These are phyloP conservation scores for Ambrosiella cleistominuta DNA, from an alignment of 2,329 filamentous ascomycete species.

Conservation along the genomic window DNA sequence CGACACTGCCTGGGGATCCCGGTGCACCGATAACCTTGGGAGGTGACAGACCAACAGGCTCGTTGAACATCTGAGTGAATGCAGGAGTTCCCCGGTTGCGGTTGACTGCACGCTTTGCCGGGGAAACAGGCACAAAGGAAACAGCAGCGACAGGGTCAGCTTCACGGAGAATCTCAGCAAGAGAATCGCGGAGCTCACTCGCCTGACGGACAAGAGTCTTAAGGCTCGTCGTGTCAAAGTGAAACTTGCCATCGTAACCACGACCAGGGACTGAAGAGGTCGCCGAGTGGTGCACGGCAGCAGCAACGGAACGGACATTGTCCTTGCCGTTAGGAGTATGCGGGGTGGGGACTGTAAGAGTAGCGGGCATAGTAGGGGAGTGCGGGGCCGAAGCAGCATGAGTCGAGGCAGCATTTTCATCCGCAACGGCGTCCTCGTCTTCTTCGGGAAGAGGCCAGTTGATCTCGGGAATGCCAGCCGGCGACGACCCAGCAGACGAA, in stretches of 20 bases:
- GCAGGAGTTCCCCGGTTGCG: constrained; percentile 38
- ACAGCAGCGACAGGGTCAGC: constrained; percentile 31
- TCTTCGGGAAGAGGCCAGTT: constrained; percentile 10
- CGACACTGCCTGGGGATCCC: background rate
- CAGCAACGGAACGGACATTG: constrained; percentile 42
- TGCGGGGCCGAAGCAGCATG: background rate
- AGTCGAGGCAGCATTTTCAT: constrained; percentile 13
- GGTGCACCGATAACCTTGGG: constrained; percentile 22
- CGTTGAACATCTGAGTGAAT: constrained; percentile 48
- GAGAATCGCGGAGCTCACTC: constrained; percentile 37
- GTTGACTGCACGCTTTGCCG: constrained; percentile 24
- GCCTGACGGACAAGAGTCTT: constrained; percentile 47
- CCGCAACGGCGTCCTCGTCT: background rate
- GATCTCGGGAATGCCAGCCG: constrained; percentile 4
- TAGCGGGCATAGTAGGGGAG: background rate
- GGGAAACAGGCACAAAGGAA: constrained; percentile 13
- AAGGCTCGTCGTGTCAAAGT: constrained; percentile 53
- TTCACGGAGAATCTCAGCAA: constrained; percentile 42
- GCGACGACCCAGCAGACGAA: constrained; percentile 6
- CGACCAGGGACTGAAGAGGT: constrained; percentile 22
- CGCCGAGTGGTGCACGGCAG: constrained; percentile 40
- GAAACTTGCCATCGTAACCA: constrained; percentile 32
- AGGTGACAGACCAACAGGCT: constrained; percentile 29
- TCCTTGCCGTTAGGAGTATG: constrained; percentile 18
- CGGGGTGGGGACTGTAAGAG: background rate